Base-by-base conservation (phyloP, 345 rosid genomes). In the Physaria fendleri region DNA sequence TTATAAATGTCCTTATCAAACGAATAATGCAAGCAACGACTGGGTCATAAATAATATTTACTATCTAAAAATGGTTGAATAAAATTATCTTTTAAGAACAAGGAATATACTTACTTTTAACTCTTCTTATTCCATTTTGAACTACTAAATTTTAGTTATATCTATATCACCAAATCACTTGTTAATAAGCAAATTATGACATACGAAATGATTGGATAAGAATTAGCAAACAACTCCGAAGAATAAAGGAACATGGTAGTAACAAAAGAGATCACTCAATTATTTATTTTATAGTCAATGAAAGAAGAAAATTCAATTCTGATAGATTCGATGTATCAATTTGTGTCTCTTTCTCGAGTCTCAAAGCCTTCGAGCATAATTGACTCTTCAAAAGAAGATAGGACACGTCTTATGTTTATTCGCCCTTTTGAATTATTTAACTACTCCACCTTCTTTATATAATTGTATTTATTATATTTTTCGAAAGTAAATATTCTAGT, bases 331-430 rank as follows among this genome's bases (percentile, higher is more conserved):
- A 37, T 46, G 68, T 29, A 69, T 44, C 39, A 49, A 49, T 44
- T 42, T 15, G 41, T 48, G 7, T 32, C 28, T 57, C 5, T 13
- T n/a, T n/a, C n/a, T n/a, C 47, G 22, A 57, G 38, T 48, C 47
- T 13, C 32, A n/a, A 18, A n/a, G 29, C 40, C 38, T 42, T 34
- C 21, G 33, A 68, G 50, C 59, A 52, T 59, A 52, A 52, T 59
- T 33, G 61, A 68, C 73, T 60, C 48, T 68, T 68, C 72, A 43
- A 42, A 33, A 43, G 15, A 38, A 39, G 50, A 53, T 49, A 69
- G 37, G 62, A 51, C 57, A 69, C 57, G 68, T 51, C 49, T n/a
- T 37, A 43, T 8, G 21, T 44, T 53, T 53, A 27, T 5, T 53
- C 38, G 62, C 41, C 73, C 66, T 51, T 68, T 42, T 51, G 40